Conservation (phyloP, 164 flowering plant genomes). For the Macadamia integrifolia region DNA sequence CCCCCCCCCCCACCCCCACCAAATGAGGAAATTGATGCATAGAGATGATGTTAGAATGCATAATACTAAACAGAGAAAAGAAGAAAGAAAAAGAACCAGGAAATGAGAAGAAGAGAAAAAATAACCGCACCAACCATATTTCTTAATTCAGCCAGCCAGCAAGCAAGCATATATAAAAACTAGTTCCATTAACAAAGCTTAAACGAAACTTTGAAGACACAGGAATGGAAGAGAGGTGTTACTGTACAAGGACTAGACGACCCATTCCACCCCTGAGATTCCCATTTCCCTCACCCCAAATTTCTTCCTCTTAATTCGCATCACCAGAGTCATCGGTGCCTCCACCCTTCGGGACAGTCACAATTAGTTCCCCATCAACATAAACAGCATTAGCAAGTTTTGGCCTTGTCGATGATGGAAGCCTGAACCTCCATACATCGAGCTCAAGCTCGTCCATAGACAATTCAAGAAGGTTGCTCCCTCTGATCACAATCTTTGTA, state of each 20-base stretch:
- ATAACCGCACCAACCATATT: conserved; percentile 1
- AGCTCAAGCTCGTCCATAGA: conserved; percentile 54
- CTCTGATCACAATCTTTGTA: conserved; percentile 60
- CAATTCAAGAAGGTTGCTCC: conserved; percentile 23
- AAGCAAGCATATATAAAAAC: conserved; percentile 4
- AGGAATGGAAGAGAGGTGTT: conserved; percentile 10
- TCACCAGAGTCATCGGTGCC: conserved; percentile 1
- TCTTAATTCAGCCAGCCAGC: conserved; percentile 6
- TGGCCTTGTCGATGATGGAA: conserved; percentile 62
- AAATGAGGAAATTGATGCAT: no score
- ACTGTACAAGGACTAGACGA: conserved; percentile 62
- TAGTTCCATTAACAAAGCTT: conserved; percentile 9
- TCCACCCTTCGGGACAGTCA: conserved; percentile 71
- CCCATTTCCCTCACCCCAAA: conserved; percentile 20
- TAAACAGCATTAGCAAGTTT: conserved; percentile 71
- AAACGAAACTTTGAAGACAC: conserved; percentile 5
- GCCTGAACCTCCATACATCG: conserved; percentile 76
- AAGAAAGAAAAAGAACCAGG: no score
- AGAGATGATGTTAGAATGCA: no score
- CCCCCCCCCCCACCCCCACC: no score
- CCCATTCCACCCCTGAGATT: conserved; percentile 13
- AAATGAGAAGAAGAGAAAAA: neutral
- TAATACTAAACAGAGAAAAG: no score
- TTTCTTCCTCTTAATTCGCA: conserved; percentile 4
- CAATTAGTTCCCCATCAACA: conserved; percentile 64